phyloP scores from a whole-genome alignment of 2,329 filamentous ascomycete species.

The Colletotrichum phormii region DNA sequence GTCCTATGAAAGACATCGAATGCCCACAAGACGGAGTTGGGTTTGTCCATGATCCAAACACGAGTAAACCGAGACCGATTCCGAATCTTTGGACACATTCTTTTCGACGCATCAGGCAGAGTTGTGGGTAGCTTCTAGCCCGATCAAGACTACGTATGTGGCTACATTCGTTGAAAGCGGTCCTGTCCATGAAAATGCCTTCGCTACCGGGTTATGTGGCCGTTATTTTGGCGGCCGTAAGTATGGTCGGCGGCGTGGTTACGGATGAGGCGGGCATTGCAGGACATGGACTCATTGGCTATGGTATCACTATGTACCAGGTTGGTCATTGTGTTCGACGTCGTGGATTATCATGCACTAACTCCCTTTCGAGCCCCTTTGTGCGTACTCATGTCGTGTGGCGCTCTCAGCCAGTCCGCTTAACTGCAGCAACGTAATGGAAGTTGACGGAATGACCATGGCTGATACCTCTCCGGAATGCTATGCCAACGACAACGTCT shows the following conservation, averaged over 20 bases:
- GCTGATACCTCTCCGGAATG: constrained; percentile 40
- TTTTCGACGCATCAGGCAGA: no score
- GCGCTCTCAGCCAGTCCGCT: constrained; percentile 44
- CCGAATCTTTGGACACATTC: background rate
- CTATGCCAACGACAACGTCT: constrained; percentile 43
- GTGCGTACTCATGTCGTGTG: constrained; percentile 48
- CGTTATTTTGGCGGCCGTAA: background rate
- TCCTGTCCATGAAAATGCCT: background rate
- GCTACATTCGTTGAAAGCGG: no score
- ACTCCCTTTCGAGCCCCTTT: constrained; percentile 31
- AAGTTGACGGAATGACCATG: constrained; percentile 7
- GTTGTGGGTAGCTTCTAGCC: no score
- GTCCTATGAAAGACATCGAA: background rate
- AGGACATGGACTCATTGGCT: constrained; percentile 47
- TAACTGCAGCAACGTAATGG: constrained; percentile 37
- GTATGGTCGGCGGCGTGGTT: background rate
- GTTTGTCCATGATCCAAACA: no score
- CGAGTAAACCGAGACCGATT: no score
- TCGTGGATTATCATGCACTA: background rate
- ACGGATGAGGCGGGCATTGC: background rate
- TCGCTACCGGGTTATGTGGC: background rate
- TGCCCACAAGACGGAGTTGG: background rate
- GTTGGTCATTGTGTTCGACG: constrained; percentile 34
- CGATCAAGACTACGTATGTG: no score
- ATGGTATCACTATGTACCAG: constrained; percentile 49